Conservation (phyloP, 768 basidiomycete genomes). For the Amanita pallidorosea region DNA sequence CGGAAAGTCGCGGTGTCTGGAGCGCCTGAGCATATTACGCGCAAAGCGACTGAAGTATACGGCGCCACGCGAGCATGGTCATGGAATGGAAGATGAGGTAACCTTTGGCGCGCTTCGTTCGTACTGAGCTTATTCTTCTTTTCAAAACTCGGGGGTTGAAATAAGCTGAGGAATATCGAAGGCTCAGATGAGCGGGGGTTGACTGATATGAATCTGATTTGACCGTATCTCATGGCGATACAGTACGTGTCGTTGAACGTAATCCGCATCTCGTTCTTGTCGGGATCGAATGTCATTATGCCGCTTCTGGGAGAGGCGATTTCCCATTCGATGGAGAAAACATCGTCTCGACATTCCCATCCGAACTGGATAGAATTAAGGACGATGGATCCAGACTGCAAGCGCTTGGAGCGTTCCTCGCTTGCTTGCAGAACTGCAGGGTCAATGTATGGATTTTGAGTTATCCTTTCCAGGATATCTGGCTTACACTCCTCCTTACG, state of each 20-base stretch:
- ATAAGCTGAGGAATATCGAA: slow-evolving; percentile 33
- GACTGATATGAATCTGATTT: slow-evolving; percentile 28
- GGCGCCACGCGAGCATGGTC: slow-evolving; percentile 36
- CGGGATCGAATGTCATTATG: slow-evolving; percentile 26
- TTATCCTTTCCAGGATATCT: slow-evolving; percentile 28
- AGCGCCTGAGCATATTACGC: slow-evolving; percentile 31
- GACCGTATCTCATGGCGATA: slow-evolving; percentile 33
- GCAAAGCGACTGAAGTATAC: slow-evolving; percentile 40
- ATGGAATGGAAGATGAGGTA: slow-evolving; percentile 26
- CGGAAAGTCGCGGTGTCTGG: slow-evolving; percentile 27
- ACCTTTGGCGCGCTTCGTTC: slow-evolving; percentile 19
- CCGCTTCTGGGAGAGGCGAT: slow-evolving; percentile 15
- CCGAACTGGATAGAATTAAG: slow-evolving; percentile 42
- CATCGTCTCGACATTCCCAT: slow-evolving; percentile 49
- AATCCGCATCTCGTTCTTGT: slow-evolving; percentile 39
- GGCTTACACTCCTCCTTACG: slow-evolving; percentile 12
- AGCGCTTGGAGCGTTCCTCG: slow-evolving; percentile 18
- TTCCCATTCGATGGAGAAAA: slow-evolving; percentile 53
- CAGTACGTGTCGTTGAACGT: slow-evolving; percentile 14
- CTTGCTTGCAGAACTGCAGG: slow-evolving; percentile 23
- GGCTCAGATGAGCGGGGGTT: slow-evolving; percentile 21
- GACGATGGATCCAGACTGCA: slow-evolving; percentile 17
- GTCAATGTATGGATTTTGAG: slow-evolving; percentile 28
- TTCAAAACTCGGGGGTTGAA: slow-evolving; percentile 30
- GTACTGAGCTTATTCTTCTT: slow-evolving; percentile 11